These are phyloP conservation scores for Ligustrum vulgare DNA, from an alignment of 257 asterid genomes.

Conservation along the genomic window DNA sequence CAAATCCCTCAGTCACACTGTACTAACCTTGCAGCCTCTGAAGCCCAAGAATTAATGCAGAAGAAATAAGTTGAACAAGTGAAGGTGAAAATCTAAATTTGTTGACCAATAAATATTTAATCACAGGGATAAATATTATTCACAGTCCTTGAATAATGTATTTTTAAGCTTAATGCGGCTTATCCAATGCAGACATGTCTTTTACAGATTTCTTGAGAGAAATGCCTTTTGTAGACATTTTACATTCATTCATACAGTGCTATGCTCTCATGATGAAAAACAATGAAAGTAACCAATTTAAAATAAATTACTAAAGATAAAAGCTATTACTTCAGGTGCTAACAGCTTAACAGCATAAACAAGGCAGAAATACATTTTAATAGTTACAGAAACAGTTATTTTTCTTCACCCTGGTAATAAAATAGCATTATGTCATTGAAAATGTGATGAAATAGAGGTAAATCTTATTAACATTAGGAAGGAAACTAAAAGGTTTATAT, in stretches of 20 bases:
- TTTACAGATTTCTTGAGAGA: neutral
- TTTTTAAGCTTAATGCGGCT: neutral
- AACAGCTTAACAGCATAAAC: neutral
- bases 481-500: constrained; percentile 3
- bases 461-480: neutral
- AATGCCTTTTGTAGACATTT: neutral
- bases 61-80: neutral
- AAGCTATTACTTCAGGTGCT: neutral
- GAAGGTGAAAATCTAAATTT: neutral
- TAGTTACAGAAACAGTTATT: neutral
- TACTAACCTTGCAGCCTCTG: neutral
- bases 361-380: neutral
- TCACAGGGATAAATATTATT: neutral
- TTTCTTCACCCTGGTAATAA: neutral
- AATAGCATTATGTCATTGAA: neutral
- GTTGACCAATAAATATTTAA: neutral
- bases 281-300: neutral
- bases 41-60: neutral
- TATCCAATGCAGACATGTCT: neutral
- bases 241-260: neutral
- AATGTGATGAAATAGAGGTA: neutral
- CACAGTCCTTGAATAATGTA: no score
- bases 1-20: neutral
- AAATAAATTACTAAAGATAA: neutral
- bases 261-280: neutral